A percentile compares a stretch with the other conserved stretches of the same genome.
Evolutionary conservation across 257 asterid species (phyloP).

Genomic region (Nicotiana paniculata): DNA sequence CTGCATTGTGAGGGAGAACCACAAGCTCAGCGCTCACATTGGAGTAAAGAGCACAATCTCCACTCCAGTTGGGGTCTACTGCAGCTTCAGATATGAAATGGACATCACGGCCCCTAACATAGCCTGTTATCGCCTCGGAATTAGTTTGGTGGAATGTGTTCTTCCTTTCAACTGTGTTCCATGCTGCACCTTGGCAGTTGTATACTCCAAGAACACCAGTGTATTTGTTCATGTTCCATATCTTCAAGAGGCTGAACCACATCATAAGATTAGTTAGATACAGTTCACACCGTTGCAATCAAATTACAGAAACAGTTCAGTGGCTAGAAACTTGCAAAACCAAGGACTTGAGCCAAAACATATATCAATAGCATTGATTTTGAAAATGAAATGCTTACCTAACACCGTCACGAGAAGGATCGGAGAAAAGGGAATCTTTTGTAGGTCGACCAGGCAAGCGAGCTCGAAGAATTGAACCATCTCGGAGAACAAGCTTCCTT

Average conservation of each 20-base stretch:
- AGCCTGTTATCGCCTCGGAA: slow-evolving; percentile 53
- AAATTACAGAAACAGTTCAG: not conserved
- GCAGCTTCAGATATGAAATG: slow-evolving; percentile 56
- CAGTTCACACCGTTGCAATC: not conserved
- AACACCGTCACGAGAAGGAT: slow-evolving; percentile 91
- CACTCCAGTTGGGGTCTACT: slow-evolving; percentile 54
- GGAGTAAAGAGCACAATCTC: slow-evolving; percentile 54
- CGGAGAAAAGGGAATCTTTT: slow-evolving; percentile 75
- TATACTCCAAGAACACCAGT: slow-evolving; percentile 78
- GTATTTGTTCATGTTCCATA: slow-evolving; percentile 87
- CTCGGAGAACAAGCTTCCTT: slow-evolving; percentile 72
- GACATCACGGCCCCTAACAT: slow-evolving; percentile 61
- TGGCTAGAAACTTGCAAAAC: not conserved
- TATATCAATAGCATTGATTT: not conserved
- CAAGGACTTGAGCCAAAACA: not conserved
- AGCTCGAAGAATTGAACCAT: slow-evolving; percentile 84
- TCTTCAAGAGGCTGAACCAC: slow-evolving; percentile 59
- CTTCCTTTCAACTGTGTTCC: slow-evolving; percentile 67
- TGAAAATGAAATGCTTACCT: slow-evolving; percentile 34
- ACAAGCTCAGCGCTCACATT: slow-evolving; percentile 29
- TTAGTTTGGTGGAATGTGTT: slow-evolving; percentile 64
- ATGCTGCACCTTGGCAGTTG: slow-evolving; percentile 92
- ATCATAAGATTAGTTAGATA: slow-evolving; percentile 11
- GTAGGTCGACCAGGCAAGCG: slow-evolving; percentile 90
- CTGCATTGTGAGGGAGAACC: slow-evolving; percentile 41